phyloP scores from a whole-genome alignment of 371 early-diverging fungal species.

The Rhizopus sp. region DNA sequence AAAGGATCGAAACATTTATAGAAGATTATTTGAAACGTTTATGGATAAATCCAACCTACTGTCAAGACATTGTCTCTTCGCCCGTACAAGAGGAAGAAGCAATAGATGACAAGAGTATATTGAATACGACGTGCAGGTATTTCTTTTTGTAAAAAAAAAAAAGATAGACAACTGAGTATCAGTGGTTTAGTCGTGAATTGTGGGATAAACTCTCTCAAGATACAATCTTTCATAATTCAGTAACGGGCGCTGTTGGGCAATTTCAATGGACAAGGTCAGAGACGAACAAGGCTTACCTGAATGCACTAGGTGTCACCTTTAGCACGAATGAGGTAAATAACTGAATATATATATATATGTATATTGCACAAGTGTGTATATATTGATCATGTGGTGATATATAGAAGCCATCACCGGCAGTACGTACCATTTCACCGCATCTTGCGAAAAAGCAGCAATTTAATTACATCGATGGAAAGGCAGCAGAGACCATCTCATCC shows the following conservation, averaged over 20 bases:
- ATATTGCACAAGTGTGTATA: neutral
- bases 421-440: neutral
- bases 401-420: conserved; percentile 9
- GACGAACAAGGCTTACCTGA: conserved; percentile 46
- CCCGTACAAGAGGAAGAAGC: conserved; percentile 6
- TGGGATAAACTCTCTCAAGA: conserved; percentile 53
- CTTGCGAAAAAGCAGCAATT: conserved; percentile 14
- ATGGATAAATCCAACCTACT: conserved; percentile 5
- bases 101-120: conserved; percentile 7
- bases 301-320: conserved; percentile 49
- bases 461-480: conserved; percentile 6
- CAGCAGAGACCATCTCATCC: neutral
- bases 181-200: conserved; percentile 32
- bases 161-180: neutral
- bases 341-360: neutral
- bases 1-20: conserved; percentile 17
- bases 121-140: conserved; percentile 35
- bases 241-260: conserved; percentile 51
- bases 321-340: conserved; percentile 34
- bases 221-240: conserved; percentile 53
- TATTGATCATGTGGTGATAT: neutral
- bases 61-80: neutral
- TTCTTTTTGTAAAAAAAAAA: neutral
- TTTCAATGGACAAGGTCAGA: conserved; percentile 58
- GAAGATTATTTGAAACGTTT: conserved; percentile 18